phyloP scores from a whole-genome alignment of 1,139 yeast genomes.

The Saccharomyces hybrid region DNA sequence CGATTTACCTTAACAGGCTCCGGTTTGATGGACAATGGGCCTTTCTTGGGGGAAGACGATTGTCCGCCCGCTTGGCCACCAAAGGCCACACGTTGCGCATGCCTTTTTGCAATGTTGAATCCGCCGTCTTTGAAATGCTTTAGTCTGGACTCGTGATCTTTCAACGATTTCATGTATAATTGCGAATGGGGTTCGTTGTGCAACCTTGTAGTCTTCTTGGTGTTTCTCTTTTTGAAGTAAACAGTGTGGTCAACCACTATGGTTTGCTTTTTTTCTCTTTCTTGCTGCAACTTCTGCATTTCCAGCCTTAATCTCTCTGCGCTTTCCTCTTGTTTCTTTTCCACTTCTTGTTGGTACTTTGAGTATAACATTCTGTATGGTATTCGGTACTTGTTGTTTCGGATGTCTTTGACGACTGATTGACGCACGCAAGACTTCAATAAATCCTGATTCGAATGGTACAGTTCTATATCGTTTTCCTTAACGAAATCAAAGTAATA shows the following conservation, averaged over 20 bases:
- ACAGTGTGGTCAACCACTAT: slow-evolving; percentile 29
- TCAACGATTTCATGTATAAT: slow-evolving; percentile 16
- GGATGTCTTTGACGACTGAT: slow-evolving; percentile 16
- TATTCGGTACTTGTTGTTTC: slow-evolving; percentile 26
- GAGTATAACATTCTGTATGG: slow-evolving; percentile 38
- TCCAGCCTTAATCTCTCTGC: slow-evolving; percentile 43
- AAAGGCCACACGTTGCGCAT: slow-evolving; percentile 20
- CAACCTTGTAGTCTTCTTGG: slow-evolving; percentile 4
- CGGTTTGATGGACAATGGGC: neutral
- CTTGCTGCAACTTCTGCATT: slow-evolving; percentile 37
- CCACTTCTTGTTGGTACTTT: slow-evolving; percentile 40
- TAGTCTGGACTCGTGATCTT: slow-evolving; percentile 18
- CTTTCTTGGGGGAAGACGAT: neutral
- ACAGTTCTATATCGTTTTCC: slow-evolving; percentile 9
- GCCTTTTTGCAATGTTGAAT: slow-evolving; percentile 10
- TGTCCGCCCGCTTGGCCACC: slow-evolving; percentile 17
- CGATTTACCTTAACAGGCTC: neutral
- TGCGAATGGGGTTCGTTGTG: slow-evolving; percentile 10
- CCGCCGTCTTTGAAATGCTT: slow-evolving; percentile 22
- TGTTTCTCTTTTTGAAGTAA: slow-evolving; percentile 1
- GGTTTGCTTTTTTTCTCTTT: slow-evolving; percentile 44
- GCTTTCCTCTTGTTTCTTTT: slow-evolving; percentile 42
- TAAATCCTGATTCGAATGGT: slow-evolving; percentile 8
- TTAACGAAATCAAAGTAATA: slow-evolving; percentile 16
- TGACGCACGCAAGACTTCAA: slow-evolving; percentile 10